A percentile compares a stretch with the other conserved stretches of the same genome.
phyloP scores from a whole-genome alignment of 2,329 filamentous ascomycete species.

The Dothistroma pini region DNA sequence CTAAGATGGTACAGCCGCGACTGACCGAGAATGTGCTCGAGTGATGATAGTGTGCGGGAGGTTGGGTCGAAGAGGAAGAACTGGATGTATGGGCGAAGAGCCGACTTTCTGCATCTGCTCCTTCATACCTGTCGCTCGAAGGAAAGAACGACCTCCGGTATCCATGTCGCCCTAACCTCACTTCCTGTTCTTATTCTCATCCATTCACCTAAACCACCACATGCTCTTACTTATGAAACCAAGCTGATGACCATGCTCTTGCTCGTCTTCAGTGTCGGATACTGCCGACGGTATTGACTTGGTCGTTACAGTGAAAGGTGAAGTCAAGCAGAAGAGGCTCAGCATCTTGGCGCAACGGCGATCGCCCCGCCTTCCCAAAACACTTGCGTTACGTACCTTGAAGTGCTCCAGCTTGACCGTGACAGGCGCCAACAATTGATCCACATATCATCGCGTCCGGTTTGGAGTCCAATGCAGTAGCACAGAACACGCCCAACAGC shows the following conservation, averaged over 20 bases:
- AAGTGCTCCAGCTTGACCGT: constrained; percentile 3
- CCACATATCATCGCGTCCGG: background rate
- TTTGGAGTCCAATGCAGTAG: background rate
- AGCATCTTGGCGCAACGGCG: constrained; percentile 8
- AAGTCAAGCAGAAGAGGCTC: constrained; percentile 9
- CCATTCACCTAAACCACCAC: background rate
- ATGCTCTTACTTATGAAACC: background rate
- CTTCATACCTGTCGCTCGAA: constrained; percentile 7
- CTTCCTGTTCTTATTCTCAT: background rate
- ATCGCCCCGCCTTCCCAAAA: constrained; percentile 18
- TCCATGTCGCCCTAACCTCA: background rate
- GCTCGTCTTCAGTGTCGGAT: background rate
- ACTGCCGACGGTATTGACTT: background rate
- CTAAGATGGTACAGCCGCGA: background rate
- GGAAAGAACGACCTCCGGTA: constrained; percentile 11
- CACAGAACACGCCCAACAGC: background rate
- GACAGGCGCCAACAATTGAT: constrained; percentile 10
- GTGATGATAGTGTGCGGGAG: background rate
- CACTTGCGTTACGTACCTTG: constrained; percentile 14
- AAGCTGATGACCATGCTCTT: background rate
- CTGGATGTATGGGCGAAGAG: background rate
- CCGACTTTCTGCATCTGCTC: constrained; percentile 1
- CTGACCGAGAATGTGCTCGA: background rate
- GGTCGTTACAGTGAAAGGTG: background rate
- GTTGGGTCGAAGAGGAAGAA: background rate